Evolutionary conservation across 2,329 filamentous ascomycete species (phyloP).

Genomic region (Trichoderma sp.): DNA sequence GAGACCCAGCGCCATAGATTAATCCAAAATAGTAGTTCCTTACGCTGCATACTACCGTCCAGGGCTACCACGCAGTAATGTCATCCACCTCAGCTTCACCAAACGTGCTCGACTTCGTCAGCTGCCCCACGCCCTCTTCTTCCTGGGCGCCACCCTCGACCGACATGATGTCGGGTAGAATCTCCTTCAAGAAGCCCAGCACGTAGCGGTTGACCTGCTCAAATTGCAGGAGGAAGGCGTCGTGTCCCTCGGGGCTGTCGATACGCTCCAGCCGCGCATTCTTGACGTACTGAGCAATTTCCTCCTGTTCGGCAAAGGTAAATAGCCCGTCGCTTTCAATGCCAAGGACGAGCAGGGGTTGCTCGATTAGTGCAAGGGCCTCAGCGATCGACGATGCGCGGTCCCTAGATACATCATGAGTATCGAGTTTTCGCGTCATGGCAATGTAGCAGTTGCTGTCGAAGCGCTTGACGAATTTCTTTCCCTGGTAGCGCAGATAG

Average conservation of each 20-base stretch:
- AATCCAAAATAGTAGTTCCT: not conserved
- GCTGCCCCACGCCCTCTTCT: conserved; percentile 56
- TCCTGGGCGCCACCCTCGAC: conserved; percentile 54
- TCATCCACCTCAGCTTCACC: conserved; percentile 95
- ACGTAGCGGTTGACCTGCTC: conserved; percentile 94
- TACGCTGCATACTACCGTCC: not conserved
- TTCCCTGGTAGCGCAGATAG: conserved; percentile 93
- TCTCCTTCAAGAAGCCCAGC: conserved; percentile 77
- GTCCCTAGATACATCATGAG: conserved; percentile 87
- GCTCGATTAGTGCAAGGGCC: conserved; percentile 78
- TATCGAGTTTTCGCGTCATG: conserved; percentile 96
- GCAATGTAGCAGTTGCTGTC: conserved; percentile 99
- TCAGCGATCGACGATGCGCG: conserved; percentile 68
- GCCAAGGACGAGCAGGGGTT: conserved; percentile 87
- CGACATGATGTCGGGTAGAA: conserved; percentile 85
- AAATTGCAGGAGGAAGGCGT: conserved; percentile 94
- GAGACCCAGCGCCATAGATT: not conserved
- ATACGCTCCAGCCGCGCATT: conserved; percentile 80
- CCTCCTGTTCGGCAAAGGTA: conserved; percentile 94
- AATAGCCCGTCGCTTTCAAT: conserved; percentile 97
- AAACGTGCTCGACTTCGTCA: conserved; percentile 88
- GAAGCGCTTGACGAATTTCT: conserved; percentile 95
- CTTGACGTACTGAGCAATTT: conserved; percentile 80
- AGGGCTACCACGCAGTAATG: conserved; percentile 82
- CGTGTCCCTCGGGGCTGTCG: conserved; percentile 91